Base-by-base conservation (phyloP, 2,329 filamentous ascomycete genomes). In the Monilinia fructicola region DNA sequence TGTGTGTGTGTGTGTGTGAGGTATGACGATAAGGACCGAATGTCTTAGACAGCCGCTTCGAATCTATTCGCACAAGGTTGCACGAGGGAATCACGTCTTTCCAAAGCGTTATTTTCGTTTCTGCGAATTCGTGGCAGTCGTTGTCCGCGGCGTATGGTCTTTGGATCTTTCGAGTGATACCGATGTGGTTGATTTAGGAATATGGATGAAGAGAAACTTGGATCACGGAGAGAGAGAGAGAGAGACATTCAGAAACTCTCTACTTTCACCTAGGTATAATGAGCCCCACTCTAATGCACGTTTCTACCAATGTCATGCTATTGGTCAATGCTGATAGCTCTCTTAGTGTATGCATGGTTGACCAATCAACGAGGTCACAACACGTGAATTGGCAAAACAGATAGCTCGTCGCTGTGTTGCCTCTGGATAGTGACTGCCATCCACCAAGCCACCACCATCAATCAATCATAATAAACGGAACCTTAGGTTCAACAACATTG, bases 11-110 rank as follows among this genome's bases (percentile, higher is more conserved):
- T 44, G 26, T 59, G 63, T 46, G 18, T 35, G 42, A 58, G 54
- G 55, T 65, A 62, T 54, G 56, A 48, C 48, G 64, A 62, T 26
- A 54, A 48, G 44, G 28, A 35, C 23, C 14, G 44, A 52, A 61
- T 28, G 38, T 65, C 48, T 53, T 31, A 35, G 48, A 54, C 50
- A 42, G 31, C 35, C 28, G 35, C 35, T 63, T 31, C n/a, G 10
- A 26, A 23, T 55, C 28, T 38, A 38, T 12, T 52, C 26, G 21
- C 23, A 23, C 6, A 48, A 26, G 44, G 14, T 14, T 0, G 48
- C 5, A 28, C 48, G 12, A 35, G 26, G 10, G 9, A 35, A 28
- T 35, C 21, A 9, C 9, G 38, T 23, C 4, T 6, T 35, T 28
- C 3, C 4, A 26, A 42, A 26, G 54, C 35, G 28, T 10, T 10